Base-by-base conservation (phyloP, 78 protist genomes). In the Carpediemonas membranifera region DNA sequence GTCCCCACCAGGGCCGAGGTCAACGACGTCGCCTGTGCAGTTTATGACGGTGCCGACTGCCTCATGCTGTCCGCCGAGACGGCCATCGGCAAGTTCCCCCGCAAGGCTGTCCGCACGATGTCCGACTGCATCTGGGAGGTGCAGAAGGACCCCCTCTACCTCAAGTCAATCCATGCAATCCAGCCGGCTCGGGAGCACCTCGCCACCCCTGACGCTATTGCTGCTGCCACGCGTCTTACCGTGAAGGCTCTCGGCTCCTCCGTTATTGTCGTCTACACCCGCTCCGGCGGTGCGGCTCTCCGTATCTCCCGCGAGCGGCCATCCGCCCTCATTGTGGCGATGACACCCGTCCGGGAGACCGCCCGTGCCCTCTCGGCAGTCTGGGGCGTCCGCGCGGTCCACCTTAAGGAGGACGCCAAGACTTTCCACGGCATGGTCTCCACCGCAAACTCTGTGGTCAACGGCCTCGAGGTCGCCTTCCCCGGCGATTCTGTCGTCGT, bases 1-100 rank as follows among this genome's bases (percentile, higher is more conserved):
- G 39, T 84, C 33, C 93, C 93, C 51, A 91, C 96, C 25, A 56
- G 96, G 7, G 92, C 93, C 43, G 96, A 91, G 59, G 92, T 84
- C 9, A 53, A 86, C 35, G 96, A 91, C 61, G 93, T 91, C 53
- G 96, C 96, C 61, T 88, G 87, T 56, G 94, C 93, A 7, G 86
- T 90, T 25, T 68, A 74, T 19, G 94, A 89, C 70, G 92, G 92
- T 34, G 80, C 93, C 7, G 93, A 87, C 78, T 71, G 78, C 36
- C 90, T 90, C 57, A 90, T 90, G 95, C 78, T 90, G 63, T 63
- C 80, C 25, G 87, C 73, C n/a, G 87, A 83, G 56, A 78, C 84
- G 14, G 87, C 87, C 16, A 52, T 59, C 39, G 87, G 87, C 2
- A 16, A 1, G 37, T 52, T 66, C 51, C 87, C 87, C 2, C 7